Evolutionary conservation across 2,329 filamentous ascomycete genomes (phyloP).

Genomic region (Ambrosiella cleistominuta): DNA sequence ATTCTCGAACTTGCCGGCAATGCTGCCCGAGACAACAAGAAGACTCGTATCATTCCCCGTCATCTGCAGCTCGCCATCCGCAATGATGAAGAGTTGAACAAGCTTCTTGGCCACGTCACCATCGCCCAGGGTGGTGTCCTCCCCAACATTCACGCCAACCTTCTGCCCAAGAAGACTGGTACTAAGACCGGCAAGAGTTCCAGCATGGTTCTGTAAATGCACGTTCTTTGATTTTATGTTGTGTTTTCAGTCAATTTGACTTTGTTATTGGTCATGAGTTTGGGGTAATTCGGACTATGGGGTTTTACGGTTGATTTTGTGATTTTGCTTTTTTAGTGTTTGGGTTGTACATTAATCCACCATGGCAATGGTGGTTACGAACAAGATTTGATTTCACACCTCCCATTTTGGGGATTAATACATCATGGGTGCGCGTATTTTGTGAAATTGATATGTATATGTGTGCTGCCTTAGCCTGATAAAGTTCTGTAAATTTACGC

Average conservation of each 20-base stretch:
- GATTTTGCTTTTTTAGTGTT: slow-evolving; percentile 39
- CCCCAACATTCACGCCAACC: slow-evolving; percentile 95
- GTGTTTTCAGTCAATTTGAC: slow-evolving; percentile 38
- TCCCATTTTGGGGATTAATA: slow-evolving; percentile 10
- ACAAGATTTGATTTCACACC: slow-evolving; percentile 28
- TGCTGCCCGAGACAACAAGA: slow-evolving; percentile 99
- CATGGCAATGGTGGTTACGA: slow-evolving; percentile 45
- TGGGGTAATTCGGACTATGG: slow-evolving; percentile 51
- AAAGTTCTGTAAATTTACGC: no score
- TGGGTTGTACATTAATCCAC: slow-evolving; percentile 57
- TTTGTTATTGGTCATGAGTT: slow-evolving; percentile 58
- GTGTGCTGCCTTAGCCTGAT: no score
- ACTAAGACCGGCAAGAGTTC: slow-evolving; percentile 80
- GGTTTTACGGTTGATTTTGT: slow-evolving; percentile 36
- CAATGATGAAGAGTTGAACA: slow-evolving; percentile 99
- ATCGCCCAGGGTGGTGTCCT: slow-evolving; percentile 95
- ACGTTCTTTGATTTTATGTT: slow-evolving; percentile 30
- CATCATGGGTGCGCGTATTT: not conserved
- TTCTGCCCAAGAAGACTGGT: slow-evolving; percentile 95
- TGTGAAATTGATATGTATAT: no score
- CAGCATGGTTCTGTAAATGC: slow-evolving; percentile 80
- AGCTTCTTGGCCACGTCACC: slow-evolving; percentile 87
- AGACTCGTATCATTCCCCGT: slow-evolving; percentile 98
- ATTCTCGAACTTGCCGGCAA: slow-evolving; percentile 97
- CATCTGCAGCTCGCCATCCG: slow-evolving; percentile 98